phyloP scores from a whole-genome alignment of 768 basidiomycete species.

The Hemileccinum impolitum region DNA sequence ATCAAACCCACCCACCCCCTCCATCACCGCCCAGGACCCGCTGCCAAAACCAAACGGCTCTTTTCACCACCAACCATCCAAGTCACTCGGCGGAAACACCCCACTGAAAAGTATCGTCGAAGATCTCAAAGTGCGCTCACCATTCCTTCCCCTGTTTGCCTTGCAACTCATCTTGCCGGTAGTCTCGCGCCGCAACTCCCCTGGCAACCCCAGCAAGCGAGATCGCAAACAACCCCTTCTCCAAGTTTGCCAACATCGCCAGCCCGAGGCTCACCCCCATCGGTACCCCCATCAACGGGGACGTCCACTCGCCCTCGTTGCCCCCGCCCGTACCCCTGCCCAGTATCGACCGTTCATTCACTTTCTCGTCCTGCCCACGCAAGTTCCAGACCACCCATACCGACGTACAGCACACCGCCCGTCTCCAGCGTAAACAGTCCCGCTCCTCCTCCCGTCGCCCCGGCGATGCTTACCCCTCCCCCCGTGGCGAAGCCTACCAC shows the following conservation, averaged over 20 bases:
- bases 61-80: constrained; percentile 17
- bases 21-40: constrained; percentile 24
- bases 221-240: constrained; percentile 57
- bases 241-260: constrained; percentile 41
- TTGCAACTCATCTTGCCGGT: background rate
- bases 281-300: too few relatives aligned
- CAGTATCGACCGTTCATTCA: too few relatives aligned
- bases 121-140: constrained; percentile 58
- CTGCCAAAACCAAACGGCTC: constrained; percentile 10
- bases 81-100: constrained; percentile 15
- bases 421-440: constrained; percentile 48
- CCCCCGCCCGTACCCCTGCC: too few relatives aligned
- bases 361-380: too few relatives aligned
- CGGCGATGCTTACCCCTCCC: constrained; percentile 31
- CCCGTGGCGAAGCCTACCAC: constrained; percentile 18
- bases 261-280: too few relatives aligned
- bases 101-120: constrained; percentile 74
- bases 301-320: too few relatives aligned
- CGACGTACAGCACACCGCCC: constrained; percentile 35
- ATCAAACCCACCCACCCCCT: constrained; percentile 51
- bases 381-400: constrained; percentile 49
- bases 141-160: too few relatives aligned
- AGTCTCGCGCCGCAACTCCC: constrained; percentile 42
- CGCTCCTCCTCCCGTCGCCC: constrained; percentile 53
- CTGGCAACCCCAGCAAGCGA: too few relatives aligned